phyloP scores from a whole-genome alignment of 2,329 filamentous ascomycete genomes.

The Fusarium nelsonii region DNA sequence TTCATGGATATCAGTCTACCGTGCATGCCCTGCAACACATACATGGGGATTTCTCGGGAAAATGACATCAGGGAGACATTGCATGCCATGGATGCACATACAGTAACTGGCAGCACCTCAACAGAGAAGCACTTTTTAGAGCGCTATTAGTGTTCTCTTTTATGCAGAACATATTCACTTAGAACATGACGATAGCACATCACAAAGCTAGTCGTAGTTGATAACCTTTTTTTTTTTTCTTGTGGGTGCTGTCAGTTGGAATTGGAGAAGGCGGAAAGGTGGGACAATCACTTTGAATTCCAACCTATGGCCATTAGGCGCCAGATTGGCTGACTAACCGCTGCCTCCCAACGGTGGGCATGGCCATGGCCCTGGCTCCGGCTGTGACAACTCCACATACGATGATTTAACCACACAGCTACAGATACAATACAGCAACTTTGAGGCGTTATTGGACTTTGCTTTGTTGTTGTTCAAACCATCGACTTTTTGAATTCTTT shows the following conservation, averaged over 20 bases:
- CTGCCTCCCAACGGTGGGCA: constrained; percentile 10
- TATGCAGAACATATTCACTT: not conserved
- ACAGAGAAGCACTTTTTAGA: not conserved
- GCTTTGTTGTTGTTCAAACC: constrained; percentile 8
- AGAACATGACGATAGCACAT: not conserved
- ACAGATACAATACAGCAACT: constrained; percentile 28
- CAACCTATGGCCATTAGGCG: constrained; percentile 6
- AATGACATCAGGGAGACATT: constrained; percentile 31
- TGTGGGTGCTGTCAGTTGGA: constrained; percentile 21
- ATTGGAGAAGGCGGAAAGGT: constrained; percentile 17
- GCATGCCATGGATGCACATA: not conserved
- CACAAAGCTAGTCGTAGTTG: constrained; percentile 5
- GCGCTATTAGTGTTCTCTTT: not conserved
- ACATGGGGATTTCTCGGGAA: constrained; percentile 1
- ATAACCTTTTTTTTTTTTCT: not conserved
- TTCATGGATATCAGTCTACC: constrained; percentile 26
- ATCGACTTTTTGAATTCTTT: constrained; percentile 6
- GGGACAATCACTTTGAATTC: not conserved
- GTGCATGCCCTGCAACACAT: constrained; percentile 18
- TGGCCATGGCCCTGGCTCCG: constrained; percentile 46
- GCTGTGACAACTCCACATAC: constrained; percentile 47
- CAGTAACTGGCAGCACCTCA: not conserved
- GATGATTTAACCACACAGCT: constrained; percentile 48
- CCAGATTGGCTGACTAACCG: constrained; percentile 31
- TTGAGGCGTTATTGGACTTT: constrained; percentile 24